Evolutionary conservation across 495 filamentous ascomycete genomes (phyloP).

Genomic region (Penicillium silybi): DNA sequence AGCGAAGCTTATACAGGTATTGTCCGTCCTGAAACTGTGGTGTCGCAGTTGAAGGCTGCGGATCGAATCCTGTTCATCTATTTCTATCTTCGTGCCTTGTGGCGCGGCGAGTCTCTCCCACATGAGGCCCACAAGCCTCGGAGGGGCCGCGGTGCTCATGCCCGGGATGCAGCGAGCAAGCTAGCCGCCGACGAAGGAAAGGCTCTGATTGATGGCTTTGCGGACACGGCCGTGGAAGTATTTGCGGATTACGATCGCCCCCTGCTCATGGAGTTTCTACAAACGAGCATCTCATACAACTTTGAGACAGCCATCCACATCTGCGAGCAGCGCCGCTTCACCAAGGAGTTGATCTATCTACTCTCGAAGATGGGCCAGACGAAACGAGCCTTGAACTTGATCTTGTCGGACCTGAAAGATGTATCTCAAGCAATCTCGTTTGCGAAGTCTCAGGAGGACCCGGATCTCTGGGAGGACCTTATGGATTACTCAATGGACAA

Average conservation of each 20-base stretch:
- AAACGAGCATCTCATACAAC: conserved; percentile 73
- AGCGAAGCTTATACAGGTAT: conserved; percentile 85
- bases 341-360: conserved; percentile 87
- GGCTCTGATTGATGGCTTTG: conserved; percentile 77
- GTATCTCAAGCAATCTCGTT: conserved; percentile 90
- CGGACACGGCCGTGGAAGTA: conserved; percentile 76
- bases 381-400: conserved; percentile 82
- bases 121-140: conserved; percentile 35
- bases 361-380: conserved; percentile 92
- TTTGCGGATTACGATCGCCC: conserved; percentile 79
- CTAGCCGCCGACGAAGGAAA: conserved; percentile 58
- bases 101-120: conserved; percentile 62
- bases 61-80: conserved; percentile 69
- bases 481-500: conserved; percentile 96
- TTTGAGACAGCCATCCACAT: conserved; percentile 72
- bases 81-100: conserved; percentile 85
- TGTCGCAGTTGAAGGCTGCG: conserved; percentile 62
- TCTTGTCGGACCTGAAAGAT: conserved; percentile 82
- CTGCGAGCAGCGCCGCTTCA: conserved; percentile 74
- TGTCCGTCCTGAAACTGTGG: conserved; percentile 71
- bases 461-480: conserved; percentile 90
- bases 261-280: conserved; percentile 82
- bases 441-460: conserved; percentile 86
- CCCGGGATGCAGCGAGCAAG: conserved; percentile 41
- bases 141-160: conserved; percentile 34